Base-by-base conservation (phyloP, 805 yeast genomes). In the Metschnikowia vanudenii region DNA sequence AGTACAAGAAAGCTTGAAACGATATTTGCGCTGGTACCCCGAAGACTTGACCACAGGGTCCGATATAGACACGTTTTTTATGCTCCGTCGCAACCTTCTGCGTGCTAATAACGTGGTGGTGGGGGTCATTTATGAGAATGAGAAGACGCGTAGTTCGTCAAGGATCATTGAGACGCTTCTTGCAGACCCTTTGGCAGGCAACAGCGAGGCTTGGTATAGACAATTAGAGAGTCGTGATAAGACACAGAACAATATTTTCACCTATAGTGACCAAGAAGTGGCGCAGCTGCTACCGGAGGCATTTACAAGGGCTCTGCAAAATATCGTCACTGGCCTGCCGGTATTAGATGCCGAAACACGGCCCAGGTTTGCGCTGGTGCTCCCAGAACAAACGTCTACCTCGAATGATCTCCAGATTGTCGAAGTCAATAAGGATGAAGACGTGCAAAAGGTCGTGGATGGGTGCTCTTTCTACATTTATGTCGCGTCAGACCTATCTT, bases 121-220 rank as follows among this genome's bases (percentile, higher is more conserved):
- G 12, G 77, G 75, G 0, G 37, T 72, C 2, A 43, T 66, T 1
- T 71, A 71, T 50, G 67, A 63, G 30, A 60, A 61, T 44, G 62
- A 59, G 8, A 22, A 22, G 6, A 45, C 51, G 6, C 49, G 53
- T 13, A 24, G 35, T 8, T 41, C 53, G 2, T 63, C 73, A n/a
- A 67, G 58, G 41, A 30, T 72, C n/a, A 35, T 72, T 5, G 73
- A 70, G 32, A 47, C 64, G 2, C 50, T 72, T 10, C 57, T 72
- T 33, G 70, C 76, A 1, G 76, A 72, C 46, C 77, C 77, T 5
- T 58, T 72, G 41, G 61, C 76, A 12, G 56, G 52, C 11, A 54
- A 53, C 11, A 69, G 65, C 47, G 47, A 56, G 18, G n/a, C 29
- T 12, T 69, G 75, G 75, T 67, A 63, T 20, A 39, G 57, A n/a